These are phyloP conservation scores for Aspergillus ruber DNA, from an alignment of 2,329 filamentous ascomycete genomes.

Conservation along the genomic window DNA sequence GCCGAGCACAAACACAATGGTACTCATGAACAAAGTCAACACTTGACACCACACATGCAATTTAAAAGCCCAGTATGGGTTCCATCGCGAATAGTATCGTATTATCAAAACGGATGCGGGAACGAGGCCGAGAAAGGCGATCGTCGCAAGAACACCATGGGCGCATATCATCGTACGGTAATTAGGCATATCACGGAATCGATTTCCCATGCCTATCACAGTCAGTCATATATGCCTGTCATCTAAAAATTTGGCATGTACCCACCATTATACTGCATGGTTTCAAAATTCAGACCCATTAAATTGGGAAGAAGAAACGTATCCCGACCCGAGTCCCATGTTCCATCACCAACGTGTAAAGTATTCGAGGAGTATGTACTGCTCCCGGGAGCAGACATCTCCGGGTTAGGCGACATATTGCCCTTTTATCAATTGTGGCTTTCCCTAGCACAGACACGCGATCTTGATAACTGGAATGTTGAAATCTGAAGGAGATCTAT, in stretches of 20 bases:
- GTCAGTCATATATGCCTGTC: slow-evolving; percentile 7
- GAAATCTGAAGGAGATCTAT: slow-evolving; percentile 37
- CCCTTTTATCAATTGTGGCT: slow-evolving; percentile 1
- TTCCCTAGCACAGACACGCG: slow-evolving; percentile 4
- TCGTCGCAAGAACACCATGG: slow-evolving; percentile 55
- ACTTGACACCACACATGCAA: slow-evolving; percentile 60
- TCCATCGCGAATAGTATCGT: slow-evolving; percentile 52
- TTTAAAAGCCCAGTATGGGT: slow-evolving; percentile 50
- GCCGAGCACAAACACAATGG: slow-evolving; percentile 55
- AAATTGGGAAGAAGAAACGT: slow-evolving; percentile 60
- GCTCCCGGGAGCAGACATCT: slow-evolving; percentile 52
- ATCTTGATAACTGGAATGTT: slow-evolving; percentile 33
- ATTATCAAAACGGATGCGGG: slow-evolving; percentile 55
- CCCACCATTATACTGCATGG: slow-evolving; percentile 61
- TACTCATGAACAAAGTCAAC: slow-evolving; percentile 54
- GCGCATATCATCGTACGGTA: slow-evolving; percentile 55
- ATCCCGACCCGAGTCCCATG: slow-evolving; percentile 57
- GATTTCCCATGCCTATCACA: slow-evolving; percentile 57
- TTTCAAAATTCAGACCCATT: slow-evolving; percentile 59
- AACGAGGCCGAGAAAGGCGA: slow-evolving; percentile 56
- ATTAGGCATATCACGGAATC: slow-evolving; percentile 53
- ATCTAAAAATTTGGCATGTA: slow-evolving; percentile 1
- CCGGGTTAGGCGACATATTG: slow-evolving; percentile 28
- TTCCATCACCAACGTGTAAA: slow-evolving; percentile 60
- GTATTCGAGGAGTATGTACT: slow-evolving; percentile 57